Evolutionary conservation across 1,139 yeast genomes (phyloP), one percentile per base, ranked within the genome.

Genomic region (Hyphopichia wangnamkhiaoensis): DNA sequence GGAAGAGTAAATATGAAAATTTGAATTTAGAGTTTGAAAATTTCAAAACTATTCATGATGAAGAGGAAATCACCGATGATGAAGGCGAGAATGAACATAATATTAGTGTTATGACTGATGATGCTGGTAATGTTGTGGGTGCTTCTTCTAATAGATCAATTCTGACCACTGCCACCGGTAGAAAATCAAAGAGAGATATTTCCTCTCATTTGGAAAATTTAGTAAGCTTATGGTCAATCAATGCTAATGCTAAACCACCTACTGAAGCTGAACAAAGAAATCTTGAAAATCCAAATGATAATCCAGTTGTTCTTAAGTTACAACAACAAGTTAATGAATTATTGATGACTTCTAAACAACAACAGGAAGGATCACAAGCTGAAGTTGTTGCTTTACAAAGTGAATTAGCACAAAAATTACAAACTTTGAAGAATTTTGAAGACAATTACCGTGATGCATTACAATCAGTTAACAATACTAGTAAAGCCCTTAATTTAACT

Each of bases 381-480:
- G 77, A 69, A 46, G 60, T 70, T 32, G 52, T 56, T 15, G 64
- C 63, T 17, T 59, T 78, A 45, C 61, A 48, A 63, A 59, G 40
- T 18, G 74, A 70, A 36, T 60, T 72, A 46, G 52, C 47, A 12
- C 56, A 53, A 15, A 71, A 59, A 42, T 43, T 60, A 34, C 46
- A 50, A 19, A 53, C 59, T 44, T 71, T 58, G 72, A 83, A 58
- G 43, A 53, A 54, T 9, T 61, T 67, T 42, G 78, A 72, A 55
- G 74, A 66, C 4, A 83, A 84, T 53, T 86, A 85, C 61, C 78
- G 78, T 43, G 82, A 82, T 52, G 85, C 94, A 1, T 61, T 86
- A 44, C 82, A 79, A 49, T 80, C 89, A 28, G 84, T 87, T 21
- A 80, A 79, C 51, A 86, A 82, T 56, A 82, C 93, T 9, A 84